Percentiles rank a stretch among this genome's conserved stretches.
These are phyloP conservation scores for Dictyostelium capitatum DNA, from an alignment of 78 protist genomes.

Conservation along the genomic window DNA sequence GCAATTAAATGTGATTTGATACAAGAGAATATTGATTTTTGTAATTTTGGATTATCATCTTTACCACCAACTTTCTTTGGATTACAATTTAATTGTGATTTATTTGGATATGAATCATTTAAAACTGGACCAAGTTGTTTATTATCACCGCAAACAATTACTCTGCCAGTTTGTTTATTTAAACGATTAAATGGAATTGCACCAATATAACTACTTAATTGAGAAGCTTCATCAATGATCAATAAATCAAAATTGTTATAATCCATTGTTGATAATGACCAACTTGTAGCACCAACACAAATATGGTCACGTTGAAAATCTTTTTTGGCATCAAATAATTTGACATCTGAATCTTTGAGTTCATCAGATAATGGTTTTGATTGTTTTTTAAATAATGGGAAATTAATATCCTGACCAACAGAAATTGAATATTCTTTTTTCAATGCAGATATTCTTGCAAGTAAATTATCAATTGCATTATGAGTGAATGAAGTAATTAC, in stretches of 20 bases:
- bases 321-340: conserved; percentile 11
- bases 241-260: conserved; percentile 17
- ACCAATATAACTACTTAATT: conserved; percentile 29
- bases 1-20: conserved; percentile 12
- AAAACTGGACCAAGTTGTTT: conserved; percentile 66
- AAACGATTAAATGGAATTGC: not conserved
- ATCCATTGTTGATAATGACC: conserved; percentile 32
- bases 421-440: conserved; percentile 43
- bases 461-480: conserved; percentile 70
- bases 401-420: conserved; percentile 28
- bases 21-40: conserved; percentile 72
- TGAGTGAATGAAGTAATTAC: conserved; percentile 61
- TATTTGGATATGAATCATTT: not conserved
- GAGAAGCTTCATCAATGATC: conserved; percentile 73
- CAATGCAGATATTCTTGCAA: conserved; percentile 20
- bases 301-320: not conserved
- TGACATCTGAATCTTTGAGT: not conserved
- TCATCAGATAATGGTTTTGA: not conserved
- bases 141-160: conserved; percentile 46
- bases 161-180: not conserved
- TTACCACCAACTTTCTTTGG: not conserved
- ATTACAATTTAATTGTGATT: not conserved
- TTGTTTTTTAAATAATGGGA: conserved; percentile 30
- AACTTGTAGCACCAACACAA: conserved; percentile 49
- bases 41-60: conserved; percentile 39